Percentiles rank a stretch among this genome's conserved stretches.
phyloP scores from a whole-genome alignment of 371 early-diverging fungal genomes.

The Actinomucor elegans region DNA sequence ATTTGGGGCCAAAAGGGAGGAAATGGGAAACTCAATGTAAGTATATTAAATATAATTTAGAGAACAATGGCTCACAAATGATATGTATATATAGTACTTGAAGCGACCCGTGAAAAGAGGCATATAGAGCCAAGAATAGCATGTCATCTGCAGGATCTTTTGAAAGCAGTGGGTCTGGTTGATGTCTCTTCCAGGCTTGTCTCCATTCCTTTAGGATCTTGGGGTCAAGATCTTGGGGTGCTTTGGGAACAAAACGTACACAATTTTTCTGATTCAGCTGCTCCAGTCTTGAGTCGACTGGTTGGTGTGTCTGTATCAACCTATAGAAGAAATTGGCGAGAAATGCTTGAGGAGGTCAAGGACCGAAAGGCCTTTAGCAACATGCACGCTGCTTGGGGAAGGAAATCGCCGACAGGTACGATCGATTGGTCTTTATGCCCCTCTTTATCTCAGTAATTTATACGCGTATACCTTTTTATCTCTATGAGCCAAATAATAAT shows the following conservation, averaged over 20 bases:
- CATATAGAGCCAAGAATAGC: constrained; percentile 25
- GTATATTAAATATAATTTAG: not conserved
- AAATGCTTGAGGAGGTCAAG: constrained; percentile 11
- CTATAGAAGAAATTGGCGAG: constrained; percentile 16
- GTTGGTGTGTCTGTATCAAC: constrained; percentile 7
- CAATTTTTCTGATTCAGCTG: constrained; percentile 22
- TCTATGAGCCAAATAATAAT: not conserved
- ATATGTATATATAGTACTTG: constrained; percentile 9
- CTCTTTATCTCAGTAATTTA: not conserved
- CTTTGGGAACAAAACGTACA: constrained; percentile 37
- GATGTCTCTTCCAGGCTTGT: constrained; percentile 18
- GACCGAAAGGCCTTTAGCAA: constrained; percentile 27
- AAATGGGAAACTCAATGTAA: constrained; percentile 14
- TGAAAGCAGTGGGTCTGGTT: constrained; percentile 14
- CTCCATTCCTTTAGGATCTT: constrained; percentile 31
- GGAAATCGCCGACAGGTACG: constrained; percentile 7
- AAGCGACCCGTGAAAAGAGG: constrained; percentile 7
- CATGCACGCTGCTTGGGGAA: constrained; percentile 33
- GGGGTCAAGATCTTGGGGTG: constrained; percentile 33
- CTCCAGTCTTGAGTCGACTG: constrained; percentile 18
- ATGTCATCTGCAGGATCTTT: constrained; percentile 7
- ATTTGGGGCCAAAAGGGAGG: constrained; percentile 12
- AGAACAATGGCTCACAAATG: too few species aligned
- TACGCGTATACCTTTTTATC: not conserved
- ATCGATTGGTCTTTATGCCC: constrained; percentile 22